These are phyloP conservation scores for Xylaria sp. DNA, from an alignment of 2,329 filamentous ascomycete genomes.

Conservation along the genomic window DNA sequence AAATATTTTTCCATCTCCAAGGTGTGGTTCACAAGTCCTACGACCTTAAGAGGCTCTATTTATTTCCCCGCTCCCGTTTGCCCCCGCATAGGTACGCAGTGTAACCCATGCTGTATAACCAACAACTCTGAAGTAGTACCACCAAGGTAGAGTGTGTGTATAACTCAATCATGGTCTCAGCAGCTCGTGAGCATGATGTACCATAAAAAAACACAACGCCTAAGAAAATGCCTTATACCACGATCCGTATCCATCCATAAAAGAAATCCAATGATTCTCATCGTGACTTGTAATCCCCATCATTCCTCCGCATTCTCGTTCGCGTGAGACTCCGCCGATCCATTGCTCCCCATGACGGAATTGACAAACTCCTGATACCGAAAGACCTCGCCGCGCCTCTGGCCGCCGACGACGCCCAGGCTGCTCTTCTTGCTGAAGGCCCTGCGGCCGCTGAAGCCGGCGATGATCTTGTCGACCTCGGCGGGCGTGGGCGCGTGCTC, in stretches of 20 bases:
- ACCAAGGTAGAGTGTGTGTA: too few relatives aligned
- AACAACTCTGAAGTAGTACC: not conserved
- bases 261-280: not conserved
- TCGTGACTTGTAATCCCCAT: conserved; percentile 36
- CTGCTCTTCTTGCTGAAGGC: conserved; percentile 77
- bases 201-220: conserved; percentile 22
- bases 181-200: conserved; percentile 1
- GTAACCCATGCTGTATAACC: conserved; percentile 4
- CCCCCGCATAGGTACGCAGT: conserved; percentile 1
- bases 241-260: not conserved
- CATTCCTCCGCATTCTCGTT: conserved; percentile 42
- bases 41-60: not conserved
- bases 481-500: conserved; percentile 70
- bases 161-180: not conserved
- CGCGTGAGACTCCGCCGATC: conserved; percentile 21
- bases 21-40: too few relatives aligned
- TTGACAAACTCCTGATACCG: conserved; percentile 92
- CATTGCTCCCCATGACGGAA: conserved; percentile 68
- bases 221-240: conserved; percentile 7
- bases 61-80: not conserved
- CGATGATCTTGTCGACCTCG: conserved; percentile 88
- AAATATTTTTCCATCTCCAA: not conserved
- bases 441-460: conserved; percentile 83
- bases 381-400: conserved; percentile 86
- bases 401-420: conserved; percentile 52